phyloP scores from a whole-genome alignment of 2,329 filamentous ascomycete genomes.

The Hyphodiscus sp. region DNA sequence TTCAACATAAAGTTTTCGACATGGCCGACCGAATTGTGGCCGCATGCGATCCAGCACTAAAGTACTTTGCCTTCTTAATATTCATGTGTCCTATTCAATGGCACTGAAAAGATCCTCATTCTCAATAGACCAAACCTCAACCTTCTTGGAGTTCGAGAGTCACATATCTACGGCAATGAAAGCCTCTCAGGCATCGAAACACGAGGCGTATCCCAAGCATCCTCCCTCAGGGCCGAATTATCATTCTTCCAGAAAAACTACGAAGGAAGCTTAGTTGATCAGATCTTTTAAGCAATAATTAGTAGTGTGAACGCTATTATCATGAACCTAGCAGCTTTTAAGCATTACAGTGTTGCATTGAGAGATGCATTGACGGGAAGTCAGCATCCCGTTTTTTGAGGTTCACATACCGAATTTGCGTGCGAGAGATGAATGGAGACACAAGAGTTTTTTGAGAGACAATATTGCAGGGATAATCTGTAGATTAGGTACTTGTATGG shows the following conservation, averaged over 20 bases:
- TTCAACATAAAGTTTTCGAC: too few relatives aligned
- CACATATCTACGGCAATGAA: conserved; percentile 63
- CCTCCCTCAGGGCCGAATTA: conserved; percentile 34
- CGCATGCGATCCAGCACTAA: not conserved
- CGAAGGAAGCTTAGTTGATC: conserved; percentile 46
- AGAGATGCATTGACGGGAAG: conserved; percentile 66
- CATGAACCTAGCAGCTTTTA: conserved; percentile 71
- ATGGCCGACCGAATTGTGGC: too few relatives aligned
- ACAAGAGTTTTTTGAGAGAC: conserved; percentile 67
- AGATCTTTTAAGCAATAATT: conserved; percentile 55
- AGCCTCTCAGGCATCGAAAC: conserved; percentile 56
- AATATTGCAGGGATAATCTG: conserved; percentile 70
- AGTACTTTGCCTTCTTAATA: too few relatives aligned
- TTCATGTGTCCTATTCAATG: conserved; percentile 25
- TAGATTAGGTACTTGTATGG: conserved; percentile 58
- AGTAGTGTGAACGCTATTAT: conserved; percentile 56
- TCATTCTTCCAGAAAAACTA: conserved; percentile 69
- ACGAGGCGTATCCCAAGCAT: conserved; percentile 16
- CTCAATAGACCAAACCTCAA: conserved; percentile 83
- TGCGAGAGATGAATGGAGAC: conserved; percentile 59
- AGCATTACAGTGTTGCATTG: conserved; percentile 70
- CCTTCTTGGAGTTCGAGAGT: conserved; percentile 69
- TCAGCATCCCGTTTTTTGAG: conserved; percentile 69
- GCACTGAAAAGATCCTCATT: conserved; percentile 51
- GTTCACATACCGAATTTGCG: conserved; percentile 74